Conservation (phyloP, 495 filamentous ascomycete species). For the Aspergillus cristatus region DNA sequence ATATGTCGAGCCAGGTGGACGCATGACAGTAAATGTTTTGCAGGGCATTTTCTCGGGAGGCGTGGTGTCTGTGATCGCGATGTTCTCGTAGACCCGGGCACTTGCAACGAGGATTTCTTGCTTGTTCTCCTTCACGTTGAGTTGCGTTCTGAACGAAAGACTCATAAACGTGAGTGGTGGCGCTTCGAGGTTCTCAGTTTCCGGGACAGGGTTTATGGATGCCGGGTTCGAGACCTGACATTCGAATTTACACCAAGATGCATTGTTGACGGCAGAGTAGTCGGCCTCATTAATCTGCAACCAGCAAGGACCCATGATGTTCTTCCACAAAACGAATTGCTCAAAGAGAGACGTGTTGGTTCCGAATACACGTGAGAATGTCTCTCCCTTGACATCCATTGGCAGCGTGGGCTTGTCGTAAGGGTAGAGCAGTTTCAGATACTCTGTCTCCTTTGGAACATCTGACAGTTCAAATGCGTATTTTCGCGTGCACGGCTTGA, state of each 20-base stretch:
- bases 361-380: constrained; percentile 91
- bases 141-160: constrained; percentile 73
- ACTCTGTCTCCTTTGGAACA: constrained; percentile 81
- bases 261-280: constrained; percentile 76
- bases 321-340: constrained; percentile 96
- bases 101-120: constrained; percentile 89
- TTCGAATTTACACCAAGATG: constrained; percentile 95
- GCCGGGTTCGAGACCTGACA: constrained; percentile 69
- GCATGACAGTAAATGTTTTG: constrained; percentile 84
- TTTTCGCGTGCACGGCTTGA: constrained; percentile 80
- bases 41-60: constrained; percentile 79
- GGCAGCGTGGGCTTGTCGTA: constrained; percentile 68
- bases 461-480: constrained; percentile 91
- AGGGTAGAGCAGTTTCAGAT: constrained; percentile 88
- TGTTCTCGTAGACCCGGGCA: constrained; percentile 83
- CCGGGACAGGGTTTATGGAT: constrained; percentile 56
- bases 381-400: constrained; percentile 68
- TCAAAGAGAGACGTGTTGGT: constrained; percentile 92
- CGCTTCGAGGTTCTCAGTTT: constrained; percentile 67
- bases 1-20: constrained; percentile 64
- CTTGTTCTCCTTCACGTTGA: constrained; percentile 91
- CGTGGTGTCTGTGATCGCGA: constrained; percentile 80
- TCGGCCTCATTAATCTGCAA: constrained; percentile 77
- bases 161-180: constrained; percentile 93
- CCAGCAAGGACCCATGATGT: constrained; percentile 98